Conservation (phyloP, 306 rosid genomes). For the Macrotyloma uniflorum region DNA sequence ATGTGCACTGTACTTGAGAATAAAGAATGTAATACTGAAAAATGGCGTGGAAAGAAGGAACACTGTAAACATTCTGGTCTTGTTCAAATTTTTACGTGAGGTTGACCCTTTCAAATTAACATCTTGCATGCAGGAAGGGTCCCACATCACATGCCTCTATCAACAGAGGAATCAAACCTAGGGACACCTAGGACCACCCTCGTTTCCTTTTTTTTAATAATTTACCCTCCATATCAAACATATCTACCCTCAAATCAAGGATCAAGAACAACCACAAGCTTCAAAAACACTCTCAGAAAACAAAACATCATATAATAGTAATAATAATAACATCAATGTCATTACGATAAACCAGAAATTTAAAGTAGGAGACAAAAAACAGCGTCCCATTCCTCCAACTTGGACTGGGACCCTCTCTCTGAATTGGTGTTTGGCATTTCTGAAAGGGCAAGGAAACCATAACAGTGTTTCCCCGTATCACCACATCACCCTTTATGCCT, state of each 20-base stretch:
- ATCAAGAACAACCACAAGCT: neutral
- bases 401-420: neutral
- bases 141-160: constrained; percentile 79
- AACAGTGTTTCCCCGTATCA: constrained; percentile 14
- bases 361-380: neutral
- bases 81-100: constrained; percentile 52
- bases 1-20: too few species aligned
- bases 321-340: neutral
- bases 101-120: constrained; percentile 49
- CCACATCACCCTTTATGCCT: constrained; percentile 26
- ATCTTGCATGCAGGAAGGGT: constrained; percentile 36
- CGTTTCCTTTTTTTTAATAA: neutral
- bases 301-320: too few species aligned
- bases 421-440: constrained; percentile 3
- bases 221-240: neutral
- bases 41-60: too few species aligned
- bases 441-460: neutral
- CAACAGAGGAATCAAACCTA: constrained; percentile 42
- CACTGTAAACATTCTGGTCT: constrained; percentile 10
- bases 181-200: constrained; percentile 38
- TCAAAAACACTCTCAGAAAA: neutral
- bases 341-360: neutral
- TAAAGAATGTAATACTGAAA: too few species aligned
- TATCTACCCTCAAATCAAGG: neutral
- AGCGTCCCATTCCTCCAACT: constrained; percentile 27